Base-by-base conservation (phyloP, 1,139 yeast species). In the Zygosaccharomyces pseudobailii region DNA sequence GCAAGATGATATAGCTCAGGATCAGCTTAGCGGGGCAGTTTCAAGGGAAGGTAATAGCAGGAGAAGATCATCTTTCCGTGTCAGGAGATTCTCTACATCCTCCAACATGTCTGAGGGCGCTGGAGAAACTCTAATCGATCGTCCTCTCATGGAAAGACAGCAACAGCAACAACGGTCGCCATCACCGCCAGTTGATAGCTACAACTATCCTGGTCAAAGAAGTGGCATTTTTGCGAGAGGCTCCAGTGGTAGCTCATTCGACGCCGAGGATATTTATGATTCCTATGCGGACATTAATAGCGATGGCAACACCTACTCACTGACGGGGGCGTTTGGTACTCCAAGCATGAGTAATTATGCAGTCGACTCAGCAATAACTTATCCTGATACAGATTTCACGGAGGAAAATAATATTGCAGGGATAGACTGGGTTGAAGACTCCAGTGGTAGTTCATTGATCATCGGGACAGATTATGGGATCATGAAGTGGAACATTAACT, bases 381-480 rank as follows among this genome's bases (percentile, higher is more conserved):
- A 49, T 43, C 44, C 50, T 17, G 46, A 49, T 30, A 40, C 46
- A 10, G 59, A 54, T 31, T 49, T 56, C 17, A 52, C 53, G 5
- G 66, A 61, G 39, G 72, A 68, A 50, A 70, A 68, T 50, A 78
- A 75, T 49, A 70, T 76, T 4, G 68, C 73, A 28, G 82, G 82
- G 1, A 59, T 77, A 45, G 78, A 74, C 49, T 70, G 78, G 69
- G 60, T 71, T 41, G 68, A 68, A 42, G 72, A 69, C 50, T 50
- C 56, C 20, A 53, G 60, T 23, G 76, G 76, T 0, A 68, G 73
- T 19, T 70, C 73, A 32, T 57, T 77, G 25, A 65, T 74, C 9
- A 70, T 76, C 32, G 80, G 80, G 1, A 68, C 74, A 27, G 73
- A 73, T 46, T 71, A 70, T 44, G 80, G 80, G 1, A 65, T 77